Evolutionary conservation across 2,329 filamentous ascomycete species (phyloP).

Genomic region (Juglanconis juglandina): DNA sequence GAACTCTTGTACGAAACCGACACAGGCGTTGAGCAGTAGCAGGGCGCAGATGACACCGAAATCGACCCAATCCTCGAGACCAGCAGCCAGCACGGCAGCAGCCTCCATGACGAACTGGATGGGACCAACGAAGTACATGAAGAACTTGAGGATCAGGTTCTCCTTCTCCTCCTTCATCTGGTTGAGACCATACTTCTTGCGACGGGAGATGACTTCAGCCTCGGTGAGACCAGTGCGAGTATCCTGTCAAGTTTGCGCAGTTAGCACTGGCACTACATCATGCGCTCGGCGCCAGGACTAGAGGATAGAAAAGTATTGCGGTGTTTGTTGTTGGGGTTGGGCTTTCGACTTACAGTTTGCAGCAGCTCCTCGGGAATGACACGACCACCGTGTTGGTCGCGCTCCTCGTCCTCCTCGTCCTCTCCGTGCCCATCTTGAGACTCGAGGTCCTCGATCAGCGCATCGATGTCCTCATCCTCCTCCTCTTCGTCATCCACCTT

Average conservation of each 20-base stretch:
- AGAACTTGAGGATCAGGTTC: slow-evolving; percentile 79
- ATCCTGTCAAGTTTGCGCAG: slow-evolving; percentile 4
- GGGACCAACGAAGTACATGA: slow-evolving; percentile 78
- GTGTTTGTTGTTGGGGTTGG: slow-evolving; percentile 27
- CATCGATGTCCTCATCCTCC: slow-evolving; percentile 80
- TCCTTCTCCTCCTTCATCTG: slow-evolving; percentile 91
- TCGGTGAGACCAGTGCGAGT: slow-evolving; percentile 58
- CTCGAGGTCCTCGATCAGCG: slow-evolving; percentile 83
- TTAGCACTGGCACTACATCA: background rate
- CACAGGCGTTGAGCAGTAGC: slow-evolving; percentile 76
- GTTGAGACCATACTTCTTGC: slow-evolving; percentile 77
- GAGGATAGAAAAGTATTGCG: background rate
- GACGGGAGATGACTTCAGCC: slow-evolving; percentile 59
- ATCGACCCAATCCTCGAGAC: slow-evolving; percentile 86
- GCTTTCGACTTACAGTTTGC: slow-evolving; percentile 51
- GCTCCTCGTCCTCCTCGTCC: slow-evolving; percentile 54
- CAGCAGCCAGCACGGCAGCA: slow-evolving; percentile 55
- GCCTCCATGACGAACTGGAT: slow-evolving; percentile 88
- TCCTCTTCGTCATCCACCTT: slow-evolving; percentile 60
- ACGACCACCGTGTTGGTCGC: slow-evolving; percentile 49
- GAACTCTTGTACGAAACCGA: slow-evolving; percentile 87
- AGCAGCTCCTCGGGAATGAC: slow-evolving; percentile 71
- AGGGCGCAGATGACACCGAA: slow-evolving; percentile 87
- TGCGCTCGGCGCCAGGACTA: background rate
- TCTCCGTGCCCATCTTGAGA: slow-evolving; percentile 69